Evolutionary conservation across 805 yeast genomes (phyloP).

Genomic region (Cyberlindnera samutprakarnensis): DNA sequence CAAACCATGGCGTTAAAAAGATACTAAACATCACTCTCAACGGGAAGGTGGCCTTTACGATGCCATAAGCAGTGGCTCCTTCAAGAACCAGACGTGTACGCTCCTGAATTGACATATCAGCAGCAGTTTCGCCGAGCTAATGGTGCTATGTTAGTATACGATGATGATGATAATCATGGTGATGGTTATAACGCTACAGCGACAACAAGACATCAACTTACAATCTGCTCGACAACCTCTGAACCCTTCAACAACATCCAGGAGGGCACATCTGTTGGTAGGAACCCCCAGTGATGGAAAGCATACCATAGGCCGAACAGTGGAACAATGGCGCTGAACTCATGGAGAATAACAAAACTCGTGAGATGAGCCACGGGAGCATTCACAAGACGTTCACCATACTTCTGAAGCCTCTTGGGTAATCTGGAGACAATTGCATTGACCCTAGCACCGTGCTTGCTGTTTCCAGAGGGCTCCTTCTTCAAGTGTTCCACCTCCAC

Average conservation of each 20-base stretch:
- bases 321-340: conserved; percentile 67
- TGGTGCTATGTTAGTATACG: conserved; percentile 12
- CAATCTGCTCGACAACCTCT: conserved; percentile 45
- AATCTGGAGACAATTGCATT: conserved; percentile 28
- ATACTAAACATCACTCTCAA: conserved; percentile 43
- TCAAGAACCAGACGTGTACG: conserved; percentile 51
- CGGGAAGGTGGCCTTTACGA: conserved; percentile 56
- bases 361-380: conserved; percentile 58
- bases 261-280: conserved; percentile 50
- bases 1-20: conserved; percentile 50
- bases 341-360: conserved; percentile 64
- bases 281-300: conserved; percentile 46
- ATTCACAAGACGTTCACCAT: conserved; percentile 39
- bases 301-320: conserved; percentile 60
- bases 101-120: conserved; percentile 34
- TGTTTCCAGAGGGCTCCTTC: not conserved
- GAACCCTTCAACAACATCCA: conserved; percentile 57
- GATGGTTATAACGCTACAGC: too few relatives aligned
- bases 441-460: conserved; percentile 4
- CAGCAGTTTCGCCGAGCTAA: conserved; percentile 18
- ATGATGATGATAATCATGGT: too few relatives aligned
- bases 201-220: conserved; percentile 28
- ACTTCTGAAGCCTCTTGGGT: conserved; percentile 44
- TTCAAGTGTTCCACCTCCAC: not conserved
- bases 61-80: conserved; percentile 70